A percentile compares a stretch with the other conserved stretches of the same genome.
Conservation (phyloP, 768 basidiomycete species). For the Hygrophorus russula region DNA sequence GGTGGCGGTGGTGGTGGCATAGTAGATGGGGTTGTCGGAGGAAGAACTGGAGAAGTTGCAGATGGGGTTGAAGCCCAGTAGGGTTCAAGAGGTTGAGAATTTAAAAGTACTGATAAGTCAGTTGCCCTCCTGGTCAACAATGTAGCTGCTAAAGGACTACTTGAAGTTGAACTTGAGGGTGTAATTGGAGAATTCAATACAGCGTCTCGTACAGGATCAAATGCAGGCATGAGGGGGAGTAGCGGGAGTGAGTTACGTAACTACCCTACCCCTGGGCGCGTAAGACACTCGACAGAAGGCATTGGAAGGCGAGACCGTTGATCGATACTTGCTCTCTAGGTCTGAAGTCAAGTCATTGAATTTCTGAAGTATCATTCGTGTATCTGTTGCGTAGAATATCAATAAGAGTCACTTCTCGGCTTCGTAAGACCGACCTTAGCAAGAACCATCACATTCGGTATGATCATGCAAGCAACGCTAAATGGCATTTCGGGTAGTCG, state of each 20-base stretch:
- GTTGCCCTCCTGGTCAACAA: slow-evolving; percentile 45
- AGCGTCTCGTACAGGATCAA: slow-evolving; percentile 84
- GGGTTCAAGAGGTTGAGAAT: slow-evolving; percentile 21
- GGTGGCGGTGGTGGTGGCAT: slow-evolving; percentile 23
- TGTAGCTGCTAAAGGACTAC: slow-evolving; percentile 14
- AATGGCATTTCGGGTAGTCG: no score
- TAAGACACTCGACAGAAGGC: slow-evolving; percentile 45
- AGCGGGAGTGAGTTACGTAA: slow-evolving; percentile 2
- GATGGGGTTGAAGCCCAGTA: slow-evolving; percentile 7
- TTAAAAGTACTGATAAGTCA: slow-evolving; percentile 65
- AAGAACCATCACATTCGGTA: not conserved
- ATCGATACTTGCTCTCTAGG: no score
- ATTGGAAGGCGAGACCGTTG: slow-evolving; percentile 44
- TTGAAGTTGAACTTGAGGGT: slow-evolving; percentile 26
- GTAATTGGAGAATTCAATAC: slow-evolving; percentile 67
- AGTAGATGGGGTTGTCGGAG: slow-evolving; percentile 28
- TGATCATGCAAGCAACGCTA: no score
- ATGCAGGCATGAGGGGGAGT: slow-evolving; percentile 45
- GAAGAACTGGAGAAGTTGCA: slow-evolving; percentile 22
- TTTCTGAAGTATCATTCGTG: no score
- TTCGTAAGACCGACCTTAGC: no score
- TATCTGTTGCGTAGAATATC: no score
- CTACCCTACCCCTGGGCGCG: not conserved
- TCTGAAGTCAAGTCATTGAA: slow-evolving; percentile 42
- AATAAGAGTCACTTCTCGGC: no score